Conservation (phyloP, 257 asterid genomes). For the Marsdenia floribunda region DNA sequence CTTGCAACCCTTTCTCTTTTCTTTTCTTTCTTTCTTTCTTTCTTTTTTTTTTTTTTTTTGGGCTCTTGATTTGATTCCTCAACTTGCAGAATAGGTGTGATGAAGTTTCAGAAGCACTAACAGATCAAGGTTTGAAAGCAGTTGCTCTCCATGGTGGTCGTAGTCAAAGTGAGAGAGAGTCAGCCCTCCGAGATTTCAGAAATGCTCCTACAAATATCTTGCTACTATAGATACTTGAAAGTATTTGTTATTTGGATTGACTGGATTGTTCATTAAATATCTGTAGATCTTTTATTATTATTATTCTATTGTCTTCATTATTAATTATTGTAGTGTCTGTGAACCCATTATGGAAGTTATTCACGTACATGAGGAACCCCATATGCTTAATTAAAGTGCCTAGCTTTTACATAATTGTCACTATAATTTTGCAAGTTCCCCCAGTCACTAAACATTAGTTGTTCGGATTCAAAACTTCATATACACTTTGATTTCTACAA, state of each 20-base stretch:
- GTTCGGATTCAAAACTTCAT: neutral
- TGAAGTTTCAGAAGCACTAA: conserved; percentile 87
- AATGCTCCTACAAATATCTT: too few species aligned
- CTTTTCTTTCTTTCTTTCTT: too few species aligned
- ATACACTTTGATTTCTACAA: neutral
- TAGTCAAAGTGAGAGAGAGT: too few species aligned
- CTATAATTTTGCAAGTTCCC: neutral
- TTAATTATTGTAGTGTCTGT: neutral
- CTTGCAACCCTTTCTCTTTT: neutral
- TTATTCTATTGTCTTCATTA: neutral
- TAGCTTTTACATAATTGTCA: neutral
- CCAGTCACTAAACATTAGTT: neutral
- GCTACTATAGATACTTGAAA: too few species aligned
- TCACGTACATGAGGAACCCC: too few species aligned
- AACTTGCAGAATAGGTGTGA: conserved; percentile 72
- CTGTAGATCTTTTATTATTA: neutral
- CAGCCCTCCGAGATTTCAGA: too few species aligned
- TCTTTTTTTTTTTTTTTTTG: too few species aligned
- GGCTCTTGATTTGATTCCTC: conserved; percentile 6
- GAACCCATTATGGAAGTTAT: neutral
- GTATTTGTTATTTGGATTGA: too few species aligned
- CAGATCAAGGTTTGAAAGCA: conserved; percentile 67
- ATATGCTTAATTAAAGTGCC: neutral
- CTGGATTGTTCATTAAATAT: too few species aligned
- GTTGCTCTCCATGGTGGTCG: too few species aligned